A percentile compares a stretch with the other conserved stretches of the same genome.
phyloP scores from a whole-genome alignment of 495 filamentous ascomycete genomes.

The Neurospora sp. region DNA sequence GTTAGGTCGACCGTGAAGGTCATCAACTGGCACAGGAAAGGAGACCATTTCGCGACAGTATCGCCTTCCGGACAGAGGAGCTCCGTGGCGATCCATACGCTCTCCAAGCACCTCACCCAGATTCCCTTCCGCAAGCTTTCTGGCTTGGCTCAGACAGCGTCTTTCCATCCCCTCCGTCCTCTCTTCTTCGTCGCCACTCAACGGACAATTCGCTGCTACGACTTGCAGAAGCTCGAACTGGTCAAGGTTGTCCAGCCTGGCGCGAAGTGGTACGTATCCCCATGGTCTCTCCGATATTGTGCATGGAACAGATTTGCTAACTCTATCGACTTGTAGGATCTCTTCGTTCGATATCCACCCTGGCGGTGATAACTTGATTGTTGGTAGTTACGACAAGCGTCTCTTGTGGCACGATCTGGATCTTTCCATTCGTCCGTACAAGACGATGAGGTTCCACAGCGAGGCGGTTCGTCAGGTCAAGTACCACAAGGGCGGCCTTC shows the following conservation, averaged over 20 bases:
- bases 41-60: constrained; percentile 90
- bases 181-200: constrained; percentile 95
- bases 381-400: constrained; percentile 86
- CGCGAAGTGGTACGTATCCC: constrained; percentile 43
- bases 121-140: constrained; percentile 83
- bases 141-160: constrained; percentile 77
- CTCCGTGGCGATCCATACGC: constrained; percentile 91
- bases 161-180: constrained; percentile 88
- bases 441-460: constrained; percentile 86
- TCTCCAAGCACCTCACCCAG: constrained; percentile 90
- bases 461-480: constrained; percentile 82
- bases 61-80: constrained; percentile 65
- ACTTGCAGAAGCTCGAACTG: constrained; percentile 78
- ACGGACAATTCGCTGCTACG: constrained; percentile 82
- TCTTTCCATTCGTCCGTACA: constrained; percentile 80
- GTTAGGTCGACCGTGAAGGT: constrained; percentile 78
- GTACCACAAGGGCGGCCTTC: constrained; percentile 75
- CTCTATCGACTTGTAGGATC: constrained; percentile 53
- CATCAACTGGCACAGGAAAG: constrained; percentile 89
- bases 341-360: constrained; percentile 89
- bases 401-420: constrained; percentile 97
- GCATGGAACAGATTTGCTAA: constrained; percentile 1
- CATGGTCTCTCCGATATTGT: background rate
- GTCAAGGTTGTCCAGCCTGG: constrained; percentile 88
- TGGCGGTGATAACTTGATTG: constrained; percentile 84